Evolutionary conservation across 352 stramenopile species (phyloP), one percentile per base, ranked within the genome.

Genomic region (Plasmopara viticola): DNA sequence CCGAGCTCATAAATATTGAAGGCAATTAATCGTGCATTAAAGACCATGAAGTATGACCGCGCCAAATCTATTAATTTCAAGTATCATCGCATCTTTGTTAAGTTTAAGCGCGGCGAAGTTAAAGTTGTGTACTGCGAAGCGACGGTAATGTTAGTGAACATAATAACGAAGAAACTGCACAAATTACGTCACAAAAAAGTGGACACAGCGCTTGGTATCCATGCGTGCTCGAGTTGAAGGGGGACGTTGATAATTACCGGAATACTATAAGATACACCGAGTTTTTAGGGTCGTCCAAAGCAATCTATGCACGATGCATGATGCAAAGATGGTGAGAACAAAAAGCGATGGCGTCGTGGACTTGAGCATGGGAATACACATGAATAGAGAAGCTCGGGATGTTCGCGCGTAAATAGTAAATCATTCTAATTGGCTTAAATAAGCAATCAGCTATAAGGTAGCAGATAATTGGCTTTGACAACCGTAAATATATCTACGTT

Each of bases 1-100:
- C 45, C 6, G 40, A 54, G n/a, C 53, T 51, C 28, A 60, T 20
- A 31, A 60, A 53, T 8, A 18, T 28, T 29, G 38, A 60, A 54
- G 53, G 54, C 40, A 54, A 51, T 3, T 31, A 54, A 14, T 38
- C 28, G 14, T 60, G 53, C 44, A 40, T 59, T 5, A 38, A 38
- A 38, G 5, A 5, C 4, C 33, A 14, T 9, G 9, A 14, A 38
- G 9, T 14, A 38, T 38, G 33, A 14, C 9, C 33, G 33, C 33
- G 33, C 33, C 33, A 38, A 38, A 14, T 14, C 2, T 38, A 14
- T 38, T 14, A 14, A 38, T 14, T 5, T 4, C 13, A 38, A 14
- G 33, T 38, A 38, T 38, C 13, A 38, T 38, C 33, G 1, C 33
- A 38, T 5, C 4, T 14, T 1, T 38, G 33, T 14, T 38, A 4